Evolutionary conservation across 176 grass and related monocot genomes (phyloP).

Genomic region (Leersia perrieri): DNA sequence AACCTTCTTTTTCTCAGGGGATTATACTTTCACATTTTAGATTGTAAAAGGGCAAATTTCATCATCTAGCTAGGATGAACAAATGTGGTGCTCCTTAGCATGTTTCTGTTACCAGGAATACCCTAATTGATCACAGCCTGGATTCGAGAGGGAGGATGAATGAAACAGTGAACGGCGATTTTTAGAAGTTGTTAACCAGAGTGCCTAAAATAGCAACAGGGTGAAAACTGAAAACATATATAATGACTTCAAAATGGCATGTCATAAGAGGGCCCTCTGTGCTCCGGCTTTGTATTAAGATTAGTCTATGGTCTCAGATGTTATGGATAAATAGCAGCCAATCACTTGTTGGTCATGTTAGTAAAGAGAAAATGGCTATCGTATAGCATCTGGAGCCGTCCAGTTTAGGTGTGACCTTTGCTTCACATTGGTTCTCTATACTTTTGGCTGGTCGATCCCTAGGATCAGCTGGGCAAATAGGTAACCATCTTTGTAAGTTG

Average conservation of each 20-base stretch:
- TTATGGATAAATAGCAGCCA: not conserved
- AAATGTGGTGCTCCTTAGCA: not conserved
- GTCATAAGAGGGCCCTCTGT: not conserved
- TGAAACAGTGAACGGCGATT: not conserved
- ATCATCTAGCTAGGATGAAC: not conserved
- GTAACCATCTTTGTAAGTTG: constrained; percentile 1
- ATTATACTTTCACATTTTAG: constrained; percentile 3
- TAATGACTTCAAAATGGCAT: not conserved
- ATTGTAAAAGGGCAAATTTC: not conserved
- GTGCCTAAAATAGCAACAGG: not conserved
- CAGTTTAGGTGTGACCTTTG: not conserved
- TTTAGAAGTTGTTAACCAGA: constrained; percentile 4
- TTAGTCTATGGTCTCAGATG: not conserved
- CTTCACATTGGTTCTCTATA: constrained; percentile 3
- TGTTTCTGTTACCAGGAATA: not conserved
- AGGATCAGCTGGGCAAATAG: not conserved
- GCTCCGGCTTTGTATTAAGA: constrained; percentile 4
- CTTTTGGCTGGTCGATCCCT: not conserved
- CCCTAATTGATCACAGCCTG: not conserved
- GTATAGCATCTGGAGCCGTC: not conserved
- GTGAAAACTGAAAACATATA: not conserved
- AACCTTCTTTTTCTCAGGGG: not conserved
- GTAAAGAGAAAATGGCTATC: not conserved
- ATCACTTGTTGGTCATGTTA: not conserved
- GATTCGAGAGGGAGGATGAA: not conserved